Base-by-base conservation (phyloP, 140 eudicot species). In the Ambrosia hybrid region DNA sequence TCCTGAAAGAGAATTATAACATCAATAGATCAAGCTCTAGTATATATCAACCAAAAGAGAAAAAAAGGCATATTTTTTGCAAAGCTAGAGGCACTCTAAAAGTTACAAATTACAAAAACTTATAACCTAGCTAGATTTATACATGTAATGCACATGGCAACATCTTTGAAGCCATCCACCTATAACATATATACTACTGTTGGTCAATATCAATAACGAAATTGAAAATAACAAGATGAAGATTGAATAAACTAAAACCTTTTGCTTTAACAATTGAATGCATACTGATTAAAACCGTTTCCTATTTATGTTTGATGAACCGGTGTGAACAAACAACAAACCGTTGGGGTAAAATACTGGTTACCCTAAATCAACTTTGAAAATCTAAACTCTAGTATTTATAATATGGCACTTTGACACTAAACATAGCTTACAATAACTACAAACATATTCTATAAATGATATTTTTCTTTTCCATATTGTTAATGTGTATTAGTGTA, bases 1-100 rank as follows among this genome's bases (percentile, higher is more conserved):
- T 77, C 80, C 95, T 85, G 88, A 61, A 46, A 78, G 56, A 78
- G 30, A 34, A 16, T 43, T 13, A 46, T 43, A n/a, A 4, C 70
- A 72, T 72, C 63, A 63, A 52, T 41, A 2, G 46, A 41, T 6
- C 15, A 5, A 13, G 7, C n/a, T 53, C 4, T 15, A 16, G 4
- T 58, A 21, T 58, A 26, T 58, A 21, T 26, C 39, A 57, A 57
- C 21, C 2, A 21, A 33, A 61, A 21, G 30, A 21, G 4, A 63
- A 30, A 33, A n/a, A 63, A 37, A 63, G 11, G 12, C 51, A 63
- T 63, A 30, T 3, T 63, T 21, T 63, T 21, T 58, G 59, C 59
- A 55, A 55, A 21, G 59, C 30, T 55, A 14, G 30, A 55, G 59
- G 33, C n/a, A 55, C 30, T 56, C 13, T 56, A 57, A 16, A 21